These are phyloP conservation scores for Hemileccinum rubropunctum DNA, from an alignment of 768 basidiomycete species.

Conservation along the genomic window DNA sequence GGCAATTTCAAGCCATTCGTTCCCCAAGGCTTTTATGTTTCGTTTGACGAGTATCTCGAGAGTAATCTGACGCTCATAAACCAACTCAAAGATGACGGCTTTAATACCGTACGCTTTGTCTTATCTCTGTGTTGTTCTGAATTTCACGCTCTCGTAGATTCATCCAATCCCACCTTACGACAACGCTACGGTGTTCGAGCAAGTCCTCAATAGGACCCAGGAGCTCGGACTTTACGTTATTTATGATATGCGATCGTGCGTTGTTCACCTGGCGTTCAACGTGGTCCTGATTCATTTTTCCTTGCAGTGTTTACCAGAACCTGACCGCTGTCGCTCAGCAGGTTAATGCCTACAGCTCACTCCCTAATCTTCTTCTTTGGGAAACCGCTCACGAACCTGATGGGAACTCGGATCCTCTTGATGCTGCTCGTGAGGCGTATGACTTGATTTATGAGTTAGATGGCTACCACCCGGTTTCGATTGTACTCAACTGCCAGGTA, in stretches of 20 bases:
- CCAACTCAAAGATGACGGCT: constrained; percentile 57
- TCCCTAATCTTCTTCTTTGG: constrained; percentile 66
- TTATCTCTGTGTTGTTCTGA: background rate
- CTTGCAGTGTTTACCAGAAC: constrained; percentile 57
- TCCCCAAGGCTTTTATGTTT: constrained; percentile 74
- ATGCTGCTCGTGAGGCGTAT: constrained; percentile 48
- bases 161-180: constrained; percentile 71
- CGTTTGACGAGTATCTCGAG: constrained; percentile 52
- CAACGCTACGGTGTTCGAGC: constrained; percentile 41
- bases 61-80: constrained; percentile 51
- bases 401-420: constrained; percentile 56
- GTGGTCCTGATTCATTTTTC: background rate
- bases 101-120: constrained; percentile 20
- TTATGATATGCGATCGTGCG: too few relatives aligned
- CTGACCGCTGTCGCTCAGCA: constrained; percentile 55
- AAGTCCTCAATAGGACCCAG: constrained; percentile 17
- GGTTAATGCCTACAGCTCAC: constrained; percentile 61
- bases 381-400: constrained; percentile 76
- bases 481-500: constrained; percentile 50
- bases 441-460: constrained; percentile 48
- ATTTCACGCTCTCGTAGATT: constrained; percentile 43
- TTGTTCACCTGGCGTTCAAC: too few relatives aligned
- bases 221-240: too few relatives aligned
- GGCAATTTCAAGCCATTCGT: constrained; percentile 40
- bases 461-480: constrained; percentile 57